These are phyloP conservation scores for Sechiopsis laciniata DNA, from an alignment of 306 rosid species.

Conservation along the genomic window DNA sequence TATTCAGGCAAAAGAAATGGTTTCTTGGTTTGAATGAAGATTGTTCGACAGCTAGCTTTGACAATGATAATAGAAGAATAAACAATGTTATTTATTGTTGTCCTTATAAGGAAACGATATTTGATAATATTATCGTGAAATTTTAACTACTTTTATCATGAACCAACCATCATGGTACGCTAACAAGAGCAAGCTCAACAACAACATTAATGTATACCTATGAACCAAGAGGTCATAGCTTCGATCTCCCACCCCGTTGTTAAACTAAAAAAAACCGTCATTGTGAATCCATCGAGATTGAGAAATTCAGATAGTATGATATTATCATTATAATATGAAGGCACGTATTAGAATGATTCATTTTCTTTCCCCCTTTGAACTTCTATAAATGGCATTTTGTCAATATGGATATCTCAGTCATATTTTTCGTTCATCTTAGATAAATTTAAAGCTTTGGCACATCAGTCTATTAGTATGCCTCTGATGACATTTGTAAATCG, in stretches of 20 bases:
- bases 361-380: neutral
- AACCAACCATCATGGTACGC: neutral
- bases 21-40: constrained; percentile 5
- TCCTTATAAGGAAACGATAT: neutral
- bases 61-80: constrained; percentile 4
- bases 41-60: neutral
- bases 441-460: constrained; percentile 13
- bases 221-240: too few relatives aligned
- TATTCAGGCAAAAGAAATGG: neutral
- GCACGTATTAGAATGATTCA: neutral
- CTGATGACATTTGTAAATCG: constrained; percentile 5
- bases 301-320: neutral
- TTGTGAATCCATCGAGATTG: neutral
- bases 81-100: neutral
- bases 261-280: neutral
- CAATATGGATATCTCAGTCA: neutral
- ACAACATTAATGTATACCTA: too few relatives aligned
- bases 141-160: neutral
- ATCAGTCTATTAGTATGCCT: neutral
- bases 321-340: neutral
- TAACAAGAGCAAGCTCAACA: too few relatives aligned
- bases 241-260: too few relatives aligned
- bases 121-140: neutral
- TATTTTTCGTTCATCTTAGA: neutral
- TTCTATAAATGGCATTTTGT: neutral